A percentile compares a stretch with the other conserved stretches of the same genome.
phyloP scores from a whole-genome alignment of 768 basidiomycete species.

The Pleurotus platypus region DNA sequence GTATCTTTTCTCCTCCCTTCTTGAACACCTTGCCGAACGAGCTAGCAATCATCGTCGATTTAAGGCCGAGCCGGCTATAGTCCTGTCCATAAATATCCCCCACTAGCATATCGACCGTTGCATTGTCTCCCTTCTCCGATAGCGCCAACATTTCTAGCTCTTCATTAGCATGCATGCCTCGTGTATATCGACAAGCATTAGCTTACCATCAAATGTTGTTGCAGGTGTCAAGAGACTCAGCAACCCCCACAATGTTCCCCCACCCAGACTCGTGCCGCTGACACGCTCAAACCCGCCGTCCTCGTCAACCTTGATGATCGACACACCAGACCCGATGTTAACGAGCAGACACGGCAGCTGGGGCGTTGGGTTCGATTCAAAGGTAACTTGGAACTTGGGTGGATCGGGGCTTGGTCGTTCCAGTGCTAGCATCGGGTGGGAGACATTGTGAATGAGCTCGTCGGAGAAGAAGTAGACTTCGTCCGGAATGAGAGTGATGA shows the following conservation, averaged over 20 bases:
- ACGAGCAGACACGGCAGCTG: slow-evolving; percentile 95
- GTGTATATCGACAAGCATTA: background rate
- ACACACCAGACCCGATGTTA: slow-evolving; percentile 97
- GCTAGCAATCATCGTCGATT: slow-evolving; percentile 97
- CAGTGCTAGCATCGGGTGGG: slow-evolving; percentile 35
- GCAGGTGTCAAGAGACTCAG: slow-evolving; percentile 94
- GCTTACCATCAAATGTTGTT: slow-evolving; percentile 89
- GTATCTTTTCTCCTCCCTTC: slow-evolving; percentile 74
- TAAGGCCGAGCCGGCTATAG: slow-evolving; percentile 91
- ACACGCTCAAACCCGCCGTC: slow-evolving; percentile 96
- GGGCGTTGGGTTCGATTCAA: slow-evolving; percentile 77
- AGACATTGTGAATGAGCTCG: slow-evolving; percentile 78
- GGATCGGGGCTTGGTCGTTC: slow-evolving; percentile 90
- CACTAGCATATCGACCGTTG: slow-evolving; percentile 95
- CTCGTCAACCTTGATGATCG: slow-evolving; percentile 94
- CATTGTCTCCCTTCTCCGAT: slow-evolving; percentile 92
- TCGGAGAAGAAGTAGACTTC: slow-evolving; percentile 99
- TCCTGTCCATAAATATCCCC: slow-evolving; percentile 99
- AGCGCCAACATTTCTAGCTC: slow-evolving; percentile 88
- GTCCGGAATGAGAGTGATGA: slow-evolving; percentile 92
- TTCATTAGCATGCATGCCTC: slow-evolving; percentile 1
- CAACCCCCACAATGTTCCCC: slow-evolving; percentile 96
- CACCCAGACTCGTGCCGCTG: slow-evolving; percentile 94
- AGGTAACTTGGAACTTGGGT: slow-evolving; percentile 84
- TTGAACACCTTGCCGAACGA: slow-evolving; percentile 99